A percentile compares a stretch with the other conserved stretches of the same genome.
These are phyloP conservation scores for Lagenidium giganteum DNA, from an alignment of 352 stramenopile genomes.

Conservation along the genomic window DNA sequence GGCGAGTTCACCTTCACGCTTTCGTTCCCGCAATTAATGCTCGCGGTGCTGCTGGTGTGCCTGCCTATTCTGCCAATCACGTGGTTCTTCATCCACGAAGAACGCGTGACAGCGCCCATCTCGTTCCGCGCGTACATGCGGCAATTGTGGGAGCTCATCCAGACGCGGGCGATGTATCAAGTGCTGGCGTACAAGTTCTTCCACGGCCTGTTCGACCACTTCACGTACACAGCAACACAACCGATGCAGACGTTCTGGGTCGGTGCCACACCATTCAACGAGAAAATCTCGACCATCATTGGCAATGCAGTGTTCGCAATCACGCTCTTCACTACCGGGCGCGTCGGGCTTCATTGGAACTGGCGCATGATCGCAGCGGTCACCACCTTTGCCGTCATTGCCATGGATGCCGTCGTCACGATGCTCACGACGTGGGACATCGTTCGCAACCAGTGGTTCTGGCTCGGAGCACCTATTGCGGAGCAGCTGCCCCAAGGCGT, in stretches of 20 bases:
- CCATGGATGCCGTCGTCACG: slow-evolving; percentile 17
- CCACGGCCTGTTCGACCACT: slow-evolving; percentile 16
- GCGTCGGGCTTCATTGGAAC: slow-evolving; percentile 19
- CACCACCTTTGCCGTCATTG: slow-evolving; percentile 8
- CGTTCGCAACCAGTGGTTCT: slow-evolving; percentile 18
- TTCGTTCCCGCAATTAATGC: slow-evolving; percentile 12
- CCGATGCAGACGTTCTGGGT: slow-evolving; percentile 17
- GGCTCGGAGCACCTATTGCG: slow-evolving; percentile 11
- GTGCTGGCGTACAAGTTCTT: slow-evolving; percentile 22
- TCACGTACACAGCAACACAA: slow-evolving; percentile 12
- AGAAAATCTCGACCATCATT: slow-evolving; percentile 12
- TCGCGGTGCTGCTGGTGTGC: slow-evolving; percentile 7
- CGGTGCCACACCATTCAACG: slow-evolving; percentile 16
- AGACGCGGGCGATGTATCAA: slow-evolving; percentile 24
- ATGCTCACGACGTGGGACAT: slow-evolving; percentile 22
- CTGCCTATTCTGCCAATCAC: slow-evolving; percentile 17
- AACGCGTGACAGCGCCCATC: slow-evolving; percentile 1
- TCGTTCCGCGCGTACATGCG: slow-evolving; percentile 16
- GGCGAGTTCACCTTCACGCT: slow-evolving; percentile 21
- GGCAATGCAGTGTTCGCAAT: slow-evolving; percentile 5
- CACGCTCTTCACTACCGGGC: slow-evolving; percentile 10
- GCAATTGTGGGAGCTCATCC: slow-evolving; percentile 17
- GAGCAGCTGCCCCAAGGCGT: slow-evolving; percentile 13
- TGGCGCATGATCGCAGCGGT: slow-evolving; percentile 13
- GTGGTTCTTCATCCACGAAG: slow-evolving; percentile 28